Evolutionary conservation across 75 land plant species (phyloP), one percentile per base, ranked within the genome.

Genomic region (Chamaecyparis obtusa): DNA sequence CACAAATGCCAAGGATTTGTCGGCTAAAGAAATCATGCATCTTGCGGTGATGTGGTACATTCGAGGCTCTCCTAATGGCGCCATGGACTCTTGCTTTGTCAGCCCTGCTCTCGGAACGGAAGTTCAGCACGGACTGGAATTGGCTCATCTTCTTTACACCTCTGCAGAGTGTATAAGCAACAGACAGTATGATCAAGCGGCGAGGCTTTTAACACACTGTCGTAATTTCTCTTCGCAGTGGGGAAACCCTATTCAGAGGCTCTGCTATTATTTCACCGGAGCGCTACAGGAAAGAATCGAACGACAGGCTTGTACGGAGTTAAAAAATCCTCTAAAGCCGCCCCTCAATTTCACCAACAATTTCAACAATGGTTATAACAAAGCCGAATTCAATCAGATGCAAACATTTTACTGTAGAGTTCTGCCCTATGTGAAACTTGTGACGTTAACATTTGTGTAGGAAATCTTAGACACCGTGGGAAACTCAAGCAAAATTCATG

Each of bases 391-490:
- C 5, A 5, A 60, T 60, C 13, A 3, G 5, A 1, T 60, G 19
- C 13, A 19, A 0, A 27, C 67, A 0, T 21, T 16, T 16, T 60
- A 5, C 5, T 4, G 0, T 17, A 60, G 5, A 60, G 24, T 60
- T 4, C 67, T 89, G 4, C 90, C 90, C 19, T 87, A 84, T 48
- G 0, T 10, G 30, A 86, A 89, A 60, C 56, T 87, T 1, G 2
- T 64, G 36, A 75, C 85, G 32, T 67, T 89, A 10, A 30, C 86
- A 19, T 88, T n/a, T 77, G 36, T 85, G 9, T 88, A 89, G 84
- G 88, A 84, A 27, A 87, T 89, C 27, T 32, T 87, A 4, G 90
- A 89, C 15, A 35, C 60, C n/a, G 86, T 87, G 1, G 64, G 37
- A 43, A 30, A 27, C 4, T 77, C 86, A 16, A 48, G 35, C 5